Base-by-base conservation (phyloP, 2,329 filamentous ascomycete species). In the Aspergillus calidoustus region DNA sequence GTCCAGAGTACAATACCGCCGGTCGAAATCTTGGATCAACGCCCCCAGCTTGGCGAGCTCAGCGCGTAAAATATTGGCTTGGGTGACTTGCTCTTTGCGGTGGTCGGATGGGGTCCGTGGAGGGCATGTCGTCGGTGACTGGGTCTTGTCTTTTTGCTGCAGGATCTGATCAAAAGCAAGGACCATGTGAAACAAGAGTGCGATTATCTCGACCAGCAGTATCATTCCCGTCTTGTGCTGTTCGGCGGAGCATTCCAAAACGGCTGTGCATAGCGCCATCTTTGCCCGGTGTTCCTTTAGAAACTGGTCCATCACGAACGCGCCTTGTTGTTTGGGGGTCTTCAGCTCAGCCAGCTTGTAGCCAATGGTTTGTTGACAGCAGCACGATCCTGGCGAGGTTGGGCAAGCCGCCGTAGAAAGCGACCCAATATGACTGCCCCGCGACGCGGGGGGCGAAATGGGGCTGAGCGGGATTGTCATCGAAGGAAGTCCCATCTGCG, bases 191-290 rank as follows among this genome's bases (percentile, higher is more conserved):
- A 55, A 50, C 7, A 62, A 30, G 3, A 62, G 46, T 13, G 60
- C 55, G 13, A 59, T 41, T 7, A 62, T n/a, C 48, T 55, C 50
- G 7, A 54, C 13, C 11, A 62, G 51, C 4, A 62, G 50, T 17
- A 55, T 25, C 49, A 62, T 59, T 0, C 60, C 49, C 6, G 25
- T 44, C 13, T 51, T 48, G 23, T 59, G 55, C 22, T 58, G 50
- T 4, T 55, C 51, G 30, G 50, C 28, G 3, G 17, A 22, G 22
- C 60, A 62, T 25, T 62, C 46, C 1, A 62, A 52, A 23, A 62
- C 60, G 15, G 51, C 46, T 11, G 50, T 62, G 52, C 60, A 62
- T 28, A 59, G 17, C 17, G 43, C 60, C 55, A 62, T 62, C 25
- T 34, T 62, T 3, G 34, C 51, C 43, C 50, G 52, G 38, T 62